phyloP scores from a whole-genome alignment of 345 rosid genomes.

The Populus deltoides region DNA sequence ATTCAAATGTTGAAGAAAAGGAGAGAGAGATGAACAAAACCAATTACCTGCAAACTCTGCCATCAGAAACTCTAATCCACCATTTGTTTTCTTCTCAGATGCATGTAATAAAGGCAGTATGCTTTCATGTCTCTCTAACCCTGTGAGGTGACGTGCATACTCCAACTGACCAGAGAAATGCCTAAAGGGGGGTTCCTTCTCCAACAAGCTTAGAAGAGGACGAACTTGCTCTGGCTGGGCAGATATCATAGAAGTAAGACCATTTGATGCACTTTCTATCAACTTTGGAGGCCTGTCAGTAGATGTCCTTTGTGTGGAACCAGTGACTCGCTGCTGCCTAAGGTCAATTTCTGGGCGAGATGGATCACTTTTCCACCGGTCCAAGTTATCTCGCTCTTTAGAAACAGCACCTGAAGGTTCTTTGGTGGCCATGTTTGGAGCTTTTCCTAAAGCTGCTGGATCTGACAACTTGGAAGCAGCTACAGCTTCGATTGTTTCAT shows the following conservation, averaged over 20 bases:
- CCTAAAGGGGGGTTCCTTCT: conserved; percentile 91
- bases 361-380: conserved; percentile 44
- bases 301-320: conserved; percentile 55
- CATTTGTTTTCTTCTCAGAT: conserved; percentile 83
- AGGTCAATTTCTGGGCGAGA: conserved; percentile 51
- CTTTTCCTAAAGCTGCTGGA: conserved; percentile 35
- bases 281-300: conserved; percentile 70
- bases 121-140: conserved; percentile 91
- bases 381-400: conserved; percentile 42
- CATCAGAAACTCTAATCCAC: conserved; percentile 89
- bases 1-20: background rate
- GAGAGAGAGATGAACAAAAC: background rate
- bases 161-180: conserved; percentile 89
- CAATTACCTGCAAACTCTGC: conserved; percentile 88
- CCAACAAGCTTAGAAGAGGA: conserved; percentile 95
- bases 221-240: conserved; percentile 81
- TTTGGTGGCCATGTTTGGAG: conserved; percentile 25
- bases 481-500: conserved; percentile 47
- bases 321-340: conserved; percentile 48
- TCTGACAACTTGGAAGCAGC: conserved; percentile 40
- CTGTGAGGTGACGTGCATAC: conserved; percentile 71
- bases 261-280: conserved; percentile 62
- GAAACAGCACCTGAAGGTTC: conserved; percentile 29
- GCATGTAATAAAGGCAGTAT: conserved; percentile 83
- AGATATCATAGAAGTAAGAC: conserved; percentile 39